Conservation (phyloP, 1,139 yeast genomes). For the Dujonia santamariae region DNA sequence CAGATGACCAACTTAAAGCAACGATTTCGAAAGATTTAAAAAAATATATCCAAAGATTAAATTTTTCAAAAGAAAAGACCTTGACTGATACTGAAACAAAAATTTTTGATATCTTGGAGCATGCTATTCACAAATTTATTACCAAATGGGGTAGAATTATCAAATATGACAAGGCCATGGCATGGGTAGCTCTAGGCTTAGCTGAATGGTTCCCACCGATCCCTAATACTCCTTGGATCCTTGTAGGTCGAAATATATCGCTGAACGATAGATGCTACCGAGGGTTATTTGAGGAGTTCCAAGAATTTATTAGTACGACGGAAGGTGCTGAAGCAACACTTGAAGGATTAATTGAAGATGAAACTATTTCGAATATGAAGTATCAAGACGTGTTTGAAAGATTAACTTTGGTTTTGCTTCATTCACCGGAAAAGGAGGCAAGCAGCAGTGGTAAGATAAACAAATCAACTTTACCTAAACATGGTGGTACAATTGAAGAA, state of each 20-base stretch:
- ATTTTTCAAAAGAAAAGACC: conserved; percentile 13
- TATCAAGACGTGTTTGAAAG: conserved; percentile 76
- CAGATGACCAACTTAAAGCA: conserved; percentile 23
- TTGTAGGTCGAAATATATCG: conserved; percentile 29
- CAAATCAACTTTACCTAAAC: conserved; percentile 43
- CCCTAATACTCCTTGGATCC: conserved; percentile 41
- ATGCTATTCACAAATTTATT: conserved; percentile 61
- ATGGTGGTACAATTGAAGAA: conserved; percentile 69
- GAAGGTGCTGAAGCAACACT: conserved; percentile 25
- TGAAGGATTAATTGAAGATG: conserved; percentile 26
- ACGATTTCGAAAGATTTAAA: conserved; percentile 50
- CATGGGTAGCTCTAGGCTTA: conserved; percentile 84
- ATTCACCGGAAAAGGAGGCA: conserved; percentile 51
- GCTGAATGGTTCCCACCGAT: conserved; percentile 88
- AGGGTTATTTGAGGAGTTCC: conserved; percentile 46
- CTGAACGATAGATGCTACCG: conserved; percentile 22
- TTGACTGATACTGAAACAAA: conserved; percentile 43
- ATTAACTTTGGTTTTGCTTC: conserved; percentile 69
- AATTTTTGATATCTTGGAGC: conserved; percentile 56
- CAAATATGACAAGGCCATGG: conserved; percentile 75
- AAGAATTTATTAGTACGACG: conserved; percentile 30
- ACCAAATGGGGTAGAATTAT: conserved; percentile 76
- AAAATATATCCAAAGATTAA: conserved; percentile 48
- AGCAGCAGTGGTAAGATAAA: conserved; percentile 14
- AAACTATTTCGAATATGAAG: conserved; percentile 34